Evolutionary conservation across 2,329 filamentous ascomycete genomes (phyloP).

Genomic region (Penicillium sp.): DNA sequence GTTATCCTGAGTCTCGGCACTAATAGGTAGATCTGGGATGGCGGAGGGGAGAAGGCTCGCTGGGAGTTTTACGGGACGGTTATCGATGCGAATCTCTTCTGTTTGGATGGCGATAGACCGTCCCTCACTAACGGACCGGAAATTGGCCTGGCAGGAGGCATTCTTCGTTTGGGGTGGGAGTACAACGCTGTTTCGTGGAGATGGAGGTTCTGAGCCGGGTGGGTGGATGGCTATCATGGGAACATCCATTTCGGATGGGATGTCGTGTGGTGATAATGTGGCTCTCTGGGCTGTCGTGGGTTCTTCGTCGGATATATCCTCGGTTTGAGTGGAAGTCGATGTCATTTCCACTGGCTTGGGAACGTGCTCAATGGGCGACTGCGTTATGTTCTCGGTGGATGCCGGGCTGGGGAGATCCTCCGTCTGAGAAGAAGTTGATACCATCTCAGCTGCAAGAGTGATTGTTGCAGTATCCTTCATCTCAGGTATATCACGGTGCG

Average conservation of each 20-base stretch:
- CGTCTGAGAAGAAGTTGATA: conserved; percentile 50
- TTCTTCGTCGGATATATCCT: conserved; percentile 22
- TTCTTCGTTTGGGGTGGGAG: conserved; percentile 82
- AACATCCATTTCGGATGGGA: conserved; percentile 55
- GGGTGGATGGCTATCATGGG: conserved; percentile 92
- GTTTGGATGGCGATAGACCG: conserved; percentile 75
- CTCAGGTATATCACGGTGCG: conserved; percentile 2
- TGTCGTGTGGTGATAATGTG: conserved; percentile 17
- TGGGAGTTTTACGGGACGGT: conserved; percentile 74
- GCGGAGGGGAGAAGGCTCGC: conserved; percentile 78
- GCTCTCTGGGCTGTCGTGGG: conserved; percentile 16
- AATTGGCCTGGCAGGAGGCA: conserved; percentile 76
- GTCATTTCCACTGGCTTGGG: conserved; percentile 26
- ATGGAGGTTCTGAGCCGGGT: conserved; percentile 79
- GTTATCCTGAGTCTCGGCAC: conserved; percentile 25
- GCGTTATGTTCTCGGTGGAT: conserved; percentile 40
- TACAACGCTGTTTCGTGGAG: conserved; percentile 73
- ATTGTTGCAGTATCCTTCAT: conserved; percentile 37
- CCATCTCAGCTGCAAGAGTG: conserved; percentile 39
- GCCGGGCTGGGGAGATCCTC: conserved; percentile 42
- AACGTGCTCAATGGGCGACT: conserved; percentile 18
- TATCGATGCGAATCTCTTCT: conserved; percentile 85
- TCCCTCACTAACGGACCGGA: conserved; percentile 52
- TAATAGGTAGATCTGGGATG: conserved; percentile 60
- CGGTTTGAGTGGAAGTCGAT: conserved; percentile 41